Base-by-base conservation (phyloP, 169 alveolate genomes). In the Plasmodium adleri region DNA sequence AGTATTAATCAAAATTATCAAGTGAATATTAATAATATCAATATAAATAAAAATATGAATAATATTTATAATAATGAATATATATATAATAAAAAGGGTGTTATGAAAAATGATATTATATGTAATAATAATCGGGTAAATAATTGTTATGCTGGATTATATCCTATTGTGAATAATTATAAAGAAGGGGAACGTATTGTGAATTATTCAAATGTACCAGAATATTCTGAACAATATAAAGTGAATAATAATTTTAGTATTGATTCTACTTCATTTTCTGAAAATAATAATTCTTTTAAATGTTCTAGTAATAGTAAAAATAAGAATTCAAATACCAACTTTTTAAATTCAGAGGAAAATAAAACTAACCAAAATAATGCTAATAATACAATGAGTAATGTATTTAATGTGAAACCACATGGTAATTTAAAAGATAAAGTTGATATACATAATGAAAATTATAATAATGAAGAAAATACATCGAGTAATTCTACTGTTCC, bases 151-250 rank as follows among this genome's bases (percentile, higher is more conserved):
- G 22, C 3, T 24, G 26, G 17, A 13, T 52, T 13, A 13, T 13
- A 52, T 52, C n/a, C n/a, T 52, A 2, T 13, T n/a, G 8, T 15
- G 6, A 56, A 56, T 56, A 12, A 12, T 56, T 15, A 15, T 10
- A 15, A 56, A 15, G 9, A 56, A 20, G 43, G 4, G 13, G 52
- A 10, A 10, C 15, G 52, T 47, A 22, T n/a, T 12, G 3, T 10
- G 22, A 74, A 28, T 67, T 59, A 45, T 45, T 32, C 45, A 54
- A 74, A 60, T 74, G 45, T 32, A 32, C 45, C 60, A 67, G 59
- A 67, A 15, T 32, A 28, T 39, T 50, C 43, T 74, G 20, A 43
- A 74, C 39, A 50, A 12, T 52, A 74, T 15, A 45, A 20, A 39
- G 13, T 43, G 63, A 52, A 60, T 60, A 50, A 50, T 43, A 39